Evolutionary conservation across 495 filamentous ascomycete species (phyloP).

Genomic region (Peziza echinospora): DNA sequence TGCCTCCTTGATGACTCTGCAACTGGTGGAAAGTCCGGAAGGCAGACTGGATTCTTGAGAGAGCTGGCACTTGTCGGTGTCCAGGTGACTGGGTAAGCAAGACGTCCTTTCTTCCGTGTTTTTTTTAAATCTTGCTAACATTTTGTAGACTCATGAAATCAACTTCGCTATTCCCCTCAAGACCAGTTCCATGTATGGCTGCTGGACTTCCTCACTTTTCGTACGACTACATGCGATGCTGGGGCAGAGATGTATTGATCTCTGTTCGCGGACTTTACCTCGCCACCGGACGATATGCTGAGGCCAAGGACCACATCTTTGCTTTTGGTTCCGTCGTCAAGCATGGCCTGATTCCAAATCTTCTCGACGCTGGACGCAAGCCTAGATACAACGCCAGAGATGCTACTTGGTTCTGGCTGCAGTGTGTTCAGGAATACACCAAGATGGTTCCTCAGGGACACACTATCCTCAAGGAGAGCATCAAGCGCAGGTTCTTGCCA

Average conservation of each 20-base stretch:
- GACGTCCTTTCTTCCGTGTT: not conserved
- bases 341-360: constrained; percentile 96
- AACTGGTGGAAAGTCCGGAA: constrained; percentile 1
- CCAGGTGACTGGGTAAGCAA: constrained; percentile 49
- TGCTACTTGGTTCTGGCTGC: constrained; percentile 92
- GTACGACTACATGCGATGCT: constrained; percentile 81
- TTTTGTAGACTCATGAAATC: constrained; percentile 43
- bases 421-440: constrained; percentile 84
- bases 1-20: constrained; percentile 58
- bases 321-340: constrained; percentile 94
- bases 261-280: constrained; percentile 76
- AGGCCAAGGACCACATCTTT: constrained; percentile 80
- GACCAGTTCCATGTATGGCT: constrained; percentile 65
- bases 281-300: constrained; percentile 64
- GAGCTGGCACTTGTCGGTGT: constrained; percentile 71
- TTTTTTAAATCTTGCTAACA: not conserved
- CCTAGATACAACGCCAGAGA: constrained; percentile 95
- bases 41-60: constrained; percentile 38
- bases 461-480: constrained; percentile 48
- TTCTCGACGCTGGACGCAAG: constrained; percentile 63
- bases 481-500: constrained; percentile 74
- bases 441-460: constrained; percentile 61
- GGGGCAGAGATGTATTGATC: constrained; percentile 95
- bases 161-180: constrained; percentile 70
- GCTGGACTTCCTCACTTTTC: constrained; percentile 93